Evolutionary conservation across 441 rosid species (phyloP).

Genomic region (Arabidopsis hybrid): DNA sequence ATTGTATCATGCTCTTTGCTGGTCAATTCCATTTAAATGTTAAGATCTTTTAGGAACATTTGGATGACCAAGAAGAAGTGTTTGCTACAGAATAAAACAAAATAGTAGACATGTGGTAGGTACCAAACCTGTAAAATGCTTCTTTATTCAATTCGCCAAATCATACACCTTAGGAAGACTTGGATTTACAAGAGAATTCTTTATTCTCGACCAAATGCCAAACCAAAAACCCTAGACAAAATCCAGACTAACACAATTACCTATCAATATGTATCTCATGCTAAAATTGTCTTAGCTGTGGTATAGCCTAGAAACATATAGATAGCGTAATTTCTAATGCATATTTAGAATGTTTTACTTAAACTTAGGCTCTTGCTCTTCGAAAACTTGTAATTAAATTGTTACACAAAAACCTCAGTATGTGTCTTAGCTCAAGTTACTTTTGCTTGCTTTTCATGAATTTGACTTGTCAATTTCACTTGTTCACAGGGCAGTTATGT

Average conservation of each 20-base stretch:
- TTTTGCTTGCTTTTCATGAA: not conserved
- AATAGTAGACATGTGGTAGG: not conserved
- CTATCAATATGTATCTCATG: not conserved
- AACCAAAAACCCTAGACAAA: not conserved
- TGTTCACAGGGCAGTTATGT: conserved; percentile 74
- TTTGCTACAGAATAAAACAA: not conserved
- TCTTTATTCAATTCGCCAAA: not conserved
- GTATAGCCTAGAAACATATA: not conserved
- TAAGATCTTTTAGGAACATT: conserved; percentile 6
- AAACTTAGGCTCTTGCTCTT: not conserved
- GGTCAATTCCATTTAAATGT: not conserved
- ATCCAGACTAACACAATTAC: not conserved
- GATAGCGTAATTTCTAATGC: not conserved
- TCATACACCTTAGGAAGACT: not conserved
- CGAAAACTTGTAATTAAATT: not conserved
- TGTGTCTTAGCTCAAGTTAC: conserved; percentile 6
- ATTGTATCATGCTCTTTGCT: conserved; percentile 8
- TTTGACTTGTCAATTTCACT: conserved; percentile 27
- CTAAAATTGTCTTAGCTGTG: conserved; percentile 21
- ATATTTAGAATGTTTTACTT: not conserved
- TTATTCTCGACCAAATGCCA: not conserved
- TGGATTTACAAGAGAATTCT: not conserved
- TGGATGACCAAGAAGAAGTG: conserved; percentile 11
- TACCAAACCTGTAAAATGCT: not conserved
- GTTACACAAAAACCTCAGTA: not conserved